Conservation (phyloP, 148 eudicot genomes). For the Heliamphora exappendiculata region DNA sequence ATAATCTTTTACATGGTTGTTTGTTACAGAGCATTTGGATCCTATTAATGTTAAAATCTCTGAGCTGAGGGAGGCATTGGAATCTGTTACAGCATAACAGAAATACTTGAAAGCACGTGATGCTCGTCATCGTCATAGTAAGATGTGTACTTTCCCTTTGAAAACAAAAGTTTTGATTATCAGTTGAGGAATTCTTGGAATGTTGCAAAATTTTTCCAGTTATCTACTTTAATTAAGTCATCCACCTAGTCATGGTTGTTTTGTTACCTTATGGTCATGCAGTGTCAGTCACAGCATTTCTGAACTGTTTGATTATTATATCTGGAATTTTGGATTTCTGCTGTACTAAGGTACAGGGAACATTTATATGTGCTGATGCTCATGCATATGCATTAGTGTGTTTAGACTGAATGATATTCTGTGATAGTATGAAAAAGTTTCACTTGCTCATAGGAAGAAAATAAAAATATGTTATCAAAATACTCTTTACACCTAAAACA, state of each 20-base stretch:
- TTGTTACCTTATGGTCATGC: neutral
- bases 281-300: neutral
- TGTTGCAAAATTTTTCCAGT: neutral
- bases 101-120: slow-evolving; percentile 87
- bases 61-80: slow-evolving; percentile 87
- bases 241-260: neutral
- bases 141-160: slow-evolving; percentile 23
- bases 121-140: slow-evolving; percentile 86
- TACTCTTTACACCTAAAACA: neutral
- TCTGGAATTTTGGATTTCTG: neutral
- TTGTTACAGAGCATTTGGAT: slow-evolving; percentile 82
- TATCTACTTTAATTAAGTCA: neutral
- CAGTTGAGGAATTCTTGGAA: neutral
- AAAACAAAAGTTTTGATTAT: neutral
- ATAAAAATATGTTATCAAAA: neutral
- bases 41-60: slow-evolving; percentile 89
- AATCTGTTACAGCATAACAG: slow-evolving; percentile 74
- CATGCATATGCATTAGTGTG: too few relatives aligned
- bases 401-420: too few relatives aligned
- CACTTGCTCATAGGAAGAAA: too few relatives aligned
- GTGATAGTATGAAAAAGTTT: too few relatives aligned
- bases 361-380: too few relatives aligned
- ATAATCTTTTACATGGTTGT: neutral
- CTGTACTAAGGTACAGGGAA: too few relatives aligned
- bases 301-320: neutral